phyloP scores from a whole-genome alignment of 2,329 filamentous ascomycete genomes.

The Cercospora zeina region DNA sequence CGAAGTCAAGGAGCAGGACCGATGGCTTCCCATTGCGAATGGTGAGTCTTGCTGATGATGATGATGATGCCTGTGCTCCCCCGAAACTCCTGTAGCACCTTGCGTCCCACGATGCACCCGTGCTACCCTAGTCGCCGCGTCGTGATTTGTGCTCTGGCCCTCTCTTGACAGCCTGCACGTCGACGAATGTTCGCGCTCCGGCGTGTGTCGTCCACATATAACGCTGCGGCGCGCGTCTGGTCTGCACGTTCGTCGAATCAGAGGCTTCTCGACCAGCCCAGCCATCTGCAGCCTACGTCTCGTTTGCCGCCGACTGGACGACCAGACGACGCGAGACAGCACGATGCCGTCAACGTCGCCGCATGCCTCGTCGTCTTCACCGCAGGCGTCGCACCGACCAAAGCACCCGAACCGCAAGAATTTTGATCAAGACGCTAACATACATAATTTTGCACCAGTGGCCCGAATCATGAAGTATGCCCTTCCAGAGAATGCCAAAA shows the following conservation, averaged over 20 bases:
- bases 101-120: slow-evolving; percentile 31
- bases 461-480: slow-evolving; percentile 99
- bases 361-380: slow-evolving; percentile 36
- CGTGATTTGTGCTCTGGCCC: slow-evolving; percentile 35
- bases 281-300: slow-evolving; percentile 39
- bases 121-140: slow-evolving; percentile 32
- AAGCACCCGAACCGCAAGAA: slow-evolving; percentile 37
- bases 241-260: slow-evolving; percentile 52
- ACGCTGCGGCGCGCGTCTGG: slow-evolving; percentile 50
- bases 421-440: slow-evolving; percentile 77
- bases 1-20: slow-evolving; percentile 98
- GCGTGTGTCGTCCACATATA: slow-evolving; percentile 41
- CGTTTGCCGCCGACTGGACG: slow-evolving; percentile 31
- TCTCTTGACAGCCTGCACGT: slow-evolving; percentile 37
- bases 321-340: slow-evolving; percentile 35
- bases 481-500: slow-evolving; percentile 96
- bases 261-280: slow-evolving; percentile 39
- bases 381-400: slow-evolving; percentile 33
- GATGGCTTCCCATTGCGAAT: slow-evolving; percentile 99
- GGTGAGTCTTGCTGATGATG: slow-evolving; percentile 65
- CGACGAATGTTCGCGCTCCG: slow-evolving; percentile 36
- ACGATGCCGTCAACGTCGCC: slow-evolving; percentile 50
- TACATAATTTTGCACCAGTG: slow-evolving; percentile 91
- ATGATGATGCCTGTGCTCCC: slow-evolving; percentile 25
- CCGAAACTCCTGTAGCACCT: slow-evolving; percentile 29